Evolutionary conservation across 2,329 filamentous ascomycete species (phyloP), one percentile per base, ranked within the genome.

Genomic region (Fusarium circinatum): DNA sequence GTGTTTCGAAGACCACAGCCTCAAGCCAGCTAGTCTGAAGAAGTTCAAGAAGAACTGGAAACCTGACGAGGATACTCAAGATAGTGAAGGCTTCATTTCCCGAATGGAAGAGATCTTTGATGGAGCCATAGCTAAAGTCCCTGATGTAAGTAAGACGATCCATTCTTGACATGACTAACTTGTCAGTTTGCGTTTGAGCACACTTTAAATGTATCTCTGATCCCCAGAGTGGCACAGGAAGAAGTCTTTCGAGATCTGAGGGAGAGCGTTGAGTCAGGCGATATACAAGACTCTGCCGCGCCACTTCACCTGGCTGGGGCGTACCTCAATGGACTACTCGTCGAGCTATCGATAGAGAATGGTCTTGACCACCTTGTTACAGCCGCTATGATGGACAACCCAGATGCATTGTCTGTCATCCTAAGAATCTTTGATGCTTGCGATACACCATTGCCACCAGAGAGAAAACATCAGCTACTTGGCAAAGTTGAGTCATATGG

Each of bases 401-500:
- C 48, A 11, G 59, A 62, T 11, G 59, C 59, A 5, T 20, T 62
- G 3, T 62, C 38, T 2, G 12, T 55, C 6, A 55, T 55, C 0
- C 26, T 62, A 0, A 55, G 24, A 1, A 10, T 55, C 10, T 62
- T 62, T 13, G 48, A 55, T 4, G 39, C 59, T 0, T 62, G 48
- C 18, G 11, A 62, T 0, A 15, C 8, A 0, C 5, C 39, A 1
- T 15, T 55, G 0, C 48, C 59, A 12, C 11, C 18, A 17, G 20
- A 30, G 2, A 20, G n/a, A 0, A 3, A 12, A 24, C 11, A 13
- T 4, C 13, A 55, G 1, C 5, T 62, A 8, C 13, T 62, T 0
- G 6, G 10, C 2, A 44, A n/a, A 6, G 9, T 62, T 11, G 26
- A 45, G 9, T 12, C 15, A 8, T 55, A 30, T 12, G 59, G 48